A percentile compares a stretch with the other conserved stretches of the same genome.
Conservation (phyloP, 768 basidiomycete species). For the Boletus subcaerulescens region DNA sequence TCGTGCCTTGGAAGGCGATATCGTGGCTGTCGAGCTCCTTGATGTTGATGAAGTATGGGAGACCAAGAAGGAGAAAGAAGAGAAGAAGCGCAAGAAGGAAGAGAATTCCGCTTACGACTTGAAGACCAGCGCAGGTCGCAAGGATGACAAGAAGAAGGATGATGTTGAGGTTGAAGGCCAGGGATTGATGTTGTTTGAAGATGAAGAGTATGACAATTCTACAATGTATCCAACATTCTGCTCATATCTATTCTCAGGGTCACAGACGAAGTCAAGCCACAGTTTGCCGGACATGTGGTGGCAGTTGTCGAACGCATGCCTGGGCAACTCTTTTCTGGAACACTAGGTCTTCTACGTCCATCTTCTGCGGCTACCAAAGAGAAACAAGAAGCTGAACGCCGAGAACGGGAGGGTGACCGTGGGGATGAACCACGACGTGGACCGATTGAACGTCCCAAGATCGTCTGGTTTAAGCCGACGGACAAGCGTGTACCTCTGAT, state of each 20-base stretch:
- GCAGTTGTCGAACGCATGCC: slow-evolving; percentile 99
- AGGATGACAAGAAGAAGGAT: slow-evolving; percentile 99
- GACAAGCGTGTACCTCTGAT: slow-evolving; percentile 99
- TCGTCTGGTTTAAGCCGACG: slow-evolving; percentile 99
- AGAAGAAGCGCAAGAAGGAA: slow-evolving; percentile 99
- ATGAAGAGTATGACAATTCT: slow-evolving; percentile 73
- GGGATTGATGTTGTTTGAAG: slow-evolving; percentile 93
- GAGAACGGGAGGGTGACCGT: slow-evolving; percentile 93
- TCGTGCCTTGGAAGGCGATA: slow-evolving; percentile 96
- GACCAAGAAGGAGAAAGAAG: slow-evolving; percentile 99
- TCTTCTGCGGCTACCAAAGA: slow-evolving; percentile 98
- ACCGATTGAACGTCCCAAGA: slow-evolving; percentile 90
- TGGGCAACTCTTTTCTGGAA: slow-evolving; percentile 96
- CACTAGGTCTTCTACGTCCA: slow-evolving; percentile 89
- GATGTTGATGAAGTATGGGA: slow-evolving; percentile 98
- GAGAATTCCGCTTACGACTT: slow-evolving; percentile 95
- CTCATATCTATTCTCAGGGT: slow-evolving; percentile 51
- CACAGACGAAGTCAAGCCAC: slow-evolving; percentile 96
- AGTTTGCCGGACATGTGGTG: slow-evolving; percentile 98
- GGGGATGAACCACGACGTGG: slow-evolving; percentile 78
- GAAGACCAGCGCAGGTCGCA: slow-evolving; percentile 69
- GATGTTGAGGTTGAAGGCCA: slow-evolving; percentile 99
- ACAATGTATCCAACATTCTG: not conserved
- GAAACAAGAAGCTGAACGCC: slow-evolving; percentile 96
- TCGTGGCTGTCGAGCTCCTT: slow-evolving; percentile 94